Evolutionary conservation across 257 asterid genomes (phyloP).

Genomic region (Nicotiana undulata): DNA sequence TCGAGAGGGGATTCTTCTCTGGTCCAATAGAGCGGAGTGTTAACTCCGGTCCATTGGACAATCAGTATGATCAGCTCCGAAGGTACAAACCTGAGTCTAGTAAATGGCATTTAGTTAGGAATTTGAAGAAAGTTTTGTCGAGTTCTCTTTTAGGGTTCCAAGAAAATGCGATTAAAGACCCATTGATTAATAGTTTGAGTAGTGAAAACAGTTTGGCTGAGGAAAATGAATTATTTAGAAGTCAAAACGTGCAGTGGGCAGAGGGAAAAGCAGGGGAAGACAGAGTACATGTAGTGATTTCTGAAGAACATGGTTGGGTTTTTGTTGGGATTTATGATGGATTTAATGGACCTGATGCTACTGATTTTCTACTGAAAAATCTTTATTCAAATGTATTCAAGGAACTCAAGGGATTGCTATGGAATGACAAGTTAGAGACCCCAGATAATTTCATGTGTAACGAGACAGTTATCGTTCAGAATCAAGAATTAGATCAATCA

Average conservation of each 20-base stretch:
- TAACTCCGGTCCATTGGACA: slow-evolving; percentile 81
- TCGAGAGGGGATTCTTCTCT: slow-evolving; percentile 76
- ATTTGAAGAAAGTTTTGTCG: slow-evolving; percentile 42
- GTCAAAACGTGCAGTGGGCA: slow-evolving; percentile 93
- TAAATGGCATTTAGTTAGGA: slow-evolving; percentile 53
- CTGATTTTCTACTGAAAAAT: slow-evolving; percentile 66
- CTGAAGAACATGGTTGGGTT: slow-evolving; percentile 86
- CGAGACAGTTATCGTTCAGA: background rate
- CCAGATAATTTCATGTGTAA: slow-evolving; percentile 15
- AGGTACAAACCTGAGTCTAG: slow-evolving; percentile 68
- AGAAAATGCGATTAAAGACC: slow-evolving; percentile 17
- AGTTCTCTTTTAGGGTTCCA: slow-evolving; percentile 50
- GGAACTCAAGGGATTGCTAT: slow-evolving; percentile 71
- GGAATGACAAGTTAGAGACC: slow-evolving; percentile 56
- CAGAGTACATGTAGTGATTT: slow-evolving; percentile 73
- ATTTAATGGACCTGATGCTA: slow-evolving; percentile 93
- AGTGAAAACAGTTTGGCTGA: slow-evolving; percentile 56
- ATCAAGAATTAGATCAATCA: slow-evolving; percentile 6
- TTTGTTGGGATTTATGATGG: slow-evolving; percentile 95
- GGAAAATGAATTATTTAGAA: slow-evolving; percentile 50
- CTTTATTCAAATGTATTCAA: slow-evolving; percentile 63
- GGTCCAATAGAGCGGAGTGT: slow-evolving; percentile 91
- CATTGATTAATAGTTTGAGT: slow-evolving; percentile 18
- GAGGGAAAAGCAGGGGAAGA: slow-evolving; percentile 98
- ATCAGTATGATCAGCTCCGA: slow-evolving; percentile 61